A percentile compares a stretch with the other conserved stretches of the same genome.
phyloP scores from a whole-genome alignment of 2,329 filamentous ascomycete species.

The Epicoccum nigrum region DNA sequence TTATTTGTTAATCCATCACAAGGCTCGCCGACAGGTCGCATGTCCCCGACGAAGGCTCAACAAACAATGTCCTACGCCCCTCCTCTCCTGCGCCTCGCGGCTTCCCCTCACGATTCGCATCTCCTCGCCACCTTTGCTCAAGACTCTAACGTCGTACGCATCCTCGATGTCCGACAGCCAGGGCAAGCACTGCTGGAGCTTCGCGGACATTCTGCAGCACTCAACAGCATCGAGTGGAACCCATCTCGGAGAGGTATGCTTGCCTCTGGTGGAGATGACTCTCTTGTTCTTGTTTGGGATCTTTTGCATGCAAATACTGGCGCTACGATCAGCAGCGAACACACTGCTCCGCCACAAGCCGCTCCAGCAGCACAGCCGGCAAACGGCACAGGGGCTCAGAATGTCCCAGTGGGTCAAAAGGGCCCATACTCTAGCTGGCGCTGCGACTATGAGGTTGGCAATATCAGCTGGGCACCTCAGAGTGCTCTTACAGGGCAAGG shows the following conservation, averaged over 20 bases:
- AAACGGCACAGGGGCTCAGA: constrained; percentile 34
- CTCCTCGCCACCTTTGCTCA: constrained; percentile 96
- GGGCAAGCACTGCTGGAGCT: constrained; percentile 94
- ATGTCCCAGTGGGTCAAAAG: constrained; percentile 58
- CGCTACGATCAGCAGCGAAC: constrained; percentile 54
- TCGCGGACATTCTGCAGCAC: constrained; percentile 79
- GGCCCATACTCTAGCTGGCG: constrained; percentile 79
- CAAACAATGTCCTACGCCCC: constrained; percentile 70
- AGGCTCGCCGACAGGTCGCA: constrained; percentile 56
- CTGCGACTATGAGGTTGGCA: constrained; percentile 86
- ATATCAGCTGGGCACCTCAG: constrained; percentile 83
- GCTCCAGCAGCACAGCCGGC: constrained; percentile 36
- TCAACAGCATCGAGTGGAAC: constrained; percentile 97
- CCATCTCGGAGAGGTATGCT: constrained; percentile 84
- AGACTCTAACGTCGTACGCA: constrained; percentile 89
- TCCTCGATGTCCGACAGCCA: constrained; percentile 93
- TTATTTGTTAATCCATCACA: constrained; percentile 7
- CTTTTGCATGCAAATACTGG: constrained; percentile 71
- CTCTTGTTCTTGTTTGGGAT: constrained; percentile 91
- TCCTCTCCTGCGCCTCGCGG: constrained; percentile 79
- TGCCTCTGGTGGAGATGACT: constrained; percentile 91
- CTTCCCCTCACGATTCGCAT: constrained; percentile 93
- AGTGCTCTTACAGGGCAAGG: constrained; percentile 69
- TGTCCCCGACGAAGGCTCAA: constrained; percentile 76
- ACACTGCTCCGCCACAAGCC: constrained; percentile 33